Evolutionary conservation across 202 grass and related monocot species (phyloP), one percentile per base, ranked within the genome.

Genomic region (Schoenoplectus tabernaemontani): DNA sequence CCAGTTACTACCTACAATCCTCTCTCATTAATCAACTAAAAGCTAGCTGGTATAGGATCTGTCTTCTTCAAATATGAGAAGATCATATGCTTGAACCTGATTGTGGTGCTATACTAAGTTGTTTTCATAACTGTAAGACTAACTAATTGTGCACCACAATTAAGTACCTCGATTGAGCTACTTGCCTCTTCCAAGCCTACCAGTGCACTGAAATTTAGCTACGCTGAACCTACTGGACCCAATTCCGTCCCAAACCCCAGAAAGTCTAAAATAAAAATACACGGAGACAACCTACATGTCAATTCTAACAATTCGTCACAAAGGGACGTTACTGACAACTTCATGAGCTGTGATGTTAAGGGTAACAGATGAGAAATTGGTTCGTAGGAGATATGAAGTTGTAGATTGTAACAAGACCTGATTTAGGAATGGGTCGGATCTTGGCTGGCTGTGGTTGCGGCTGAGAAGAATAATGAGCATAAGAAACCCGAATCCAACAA

Each of bases 381-480:
- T 46, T 32, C n/a, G 20, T 17, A 62, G 4, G 23, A 79, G 38
- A 61, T 20, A 76, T 43, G 20, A 9, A 9, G 37, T 11, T 17
- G 16, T 38, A 23, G 19, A 4, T 4, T 48, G 43, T 20, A 51
- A 17, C 47, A 64, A 34, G 43, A 81, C 78, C 78, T 81, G 43
- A 81, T 61, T 44, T 7, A 66, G 42, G 5, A 26, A 66, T 4
- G 59, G 60, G 42, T 63, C 78, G 59, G 78, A 81, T 81, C 59
- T 24, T n/a, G 78, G 59, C 26, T 66, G 15, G 26, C 39, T n/a
- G 41, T 17, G 34, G 4, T 24, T 57, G 10, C 78, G 78, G 41
- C 78, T 81, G 38, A 81, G 78, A n/a, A 81, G 32, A 20, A 66
- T 20, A 54, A 81, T 81, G 17, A 38, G 36, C 24, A 81, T 34